Evolutionary conservation across 441 rosid genomes (phyloP).

Genomic region (Arabidopsis lyrata): DNA sequence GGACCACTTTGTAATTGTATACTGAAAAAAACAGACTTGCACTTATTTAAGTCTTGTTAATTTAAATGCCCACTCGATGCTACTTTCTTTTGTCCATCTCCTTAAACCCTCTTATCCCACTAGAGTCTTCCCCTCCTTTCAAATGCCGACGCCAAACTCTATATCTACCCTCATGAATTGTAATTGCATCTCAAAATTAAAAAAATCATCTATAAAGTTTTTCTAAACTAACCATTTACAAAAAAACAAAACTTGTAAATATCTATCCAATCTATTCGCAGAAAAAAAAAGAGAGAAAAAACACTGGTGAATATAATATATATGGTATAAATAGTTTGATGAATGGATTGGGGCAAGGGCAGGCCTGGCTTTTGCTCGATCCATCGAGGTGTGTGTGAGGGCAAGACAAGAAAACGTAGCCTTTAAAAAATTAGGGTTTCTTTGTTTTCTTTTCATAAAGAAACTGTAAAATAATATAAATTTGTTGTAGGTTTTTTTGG

Average conservation of each 20-base stretch:
- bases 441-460: slow-evolving; percentile 7
- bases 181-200: slow-evolving; percentile 13
- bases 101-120: slow-evolving; percentile 13
- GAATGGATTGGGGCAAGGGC: slow-evolving; percentile 2
- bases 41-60: slow-evolving; percentile 22
- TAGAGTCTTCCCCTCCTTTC: slow-evolving; percentile 19
- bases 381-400: slow-evolving; percentile 28
- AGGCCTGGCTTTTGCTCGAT: slow-evolving; percentile 31
- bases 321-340: slow-evolving; percentile 22
- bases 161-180: slow-evolving; percentile 4
- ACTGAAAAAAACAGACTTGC: slow-evolving; percentile 30
- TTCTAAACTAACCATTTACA: not conserved
- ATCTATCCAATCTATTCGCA: not conserved
- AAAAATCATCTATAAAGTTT: not conserved
- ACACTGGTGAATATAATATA: not conserved
- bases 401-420: slow-evolving; percentile 24
- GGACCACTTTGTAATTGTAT: slow-evolving; percentile 46
- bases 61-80: slow-evolving; percentile 38
- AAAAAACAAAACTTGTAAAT: not conserved
- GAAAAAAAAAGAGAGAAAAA: not conserved
- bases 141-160: slow-evolving; percentile 20
- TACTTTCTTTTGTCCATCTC: slow-evolving; percentile 34
- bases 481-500: slow-evolving; percentile 29
- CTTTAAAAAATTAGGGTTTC: slow-evolving; percentile 45
- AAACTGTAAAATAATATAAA: slow-evolving; percentile 6